Conservation (phyloP, 176 grass and related monocot species). For the Hordeum marinum region DNA sequence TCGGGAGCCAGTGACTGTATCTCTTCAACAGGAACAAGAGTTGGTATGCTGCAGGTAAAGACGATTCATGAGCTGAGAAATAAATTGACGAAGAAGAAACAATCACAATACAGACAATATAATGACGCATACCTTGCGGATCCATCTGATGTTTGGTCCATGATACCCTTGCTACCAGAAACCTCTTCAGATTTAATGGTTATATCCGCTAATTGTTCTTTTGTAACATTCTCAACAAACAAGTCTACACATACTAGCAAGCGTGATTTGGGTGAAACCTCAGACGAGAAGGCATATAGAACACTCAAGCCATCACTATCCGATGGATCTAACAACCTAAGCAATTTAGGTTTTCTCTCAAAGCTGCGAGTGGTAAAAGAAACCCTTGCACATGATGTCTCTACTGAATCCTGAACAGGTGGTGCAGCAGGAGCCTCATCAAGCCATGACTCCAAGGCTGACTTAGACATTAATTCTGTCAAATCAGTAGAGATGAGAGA, state of each 20-base stretch:
- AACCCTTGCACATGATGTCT: slow-evolving; percentile 55
- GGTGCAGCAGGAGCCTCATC: slow-evolving; percentile 57
- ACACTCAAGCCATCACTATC: slow-evolving; percentile 62
- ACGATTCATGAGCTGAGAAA: slow-evolving; percentile 19
- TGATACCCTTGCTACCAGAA: slow-evolving; percentile 35
- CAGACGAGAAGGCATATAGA: slow-evolving; percentile 80
- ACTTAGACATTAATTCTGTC: slow-evolving; percentile 78
- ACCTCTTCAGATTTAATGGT: slow-evolving; percentile 63
- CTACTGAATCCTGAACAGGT: slow-evolving; percentile 31
- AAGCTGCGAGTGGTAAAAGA: slow-evolving; percentile 73
- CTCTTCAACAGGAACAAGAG: slow-evolving; percentile 51
- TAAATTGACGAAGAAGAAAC: not conserved
- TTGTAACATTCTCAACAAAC: slow-evolving; percentile 68
- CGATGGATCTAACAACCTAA: slow-evolving; percentile 63
- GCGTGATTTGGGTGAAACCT: slow-evolving; percentile 51
- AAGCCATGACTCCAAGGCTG: slow-evolving; percentile 87
- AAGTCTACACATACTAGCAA: slow-evolving; percentile 66
- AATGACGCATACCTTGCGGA: slow-evolving; percentile 46
- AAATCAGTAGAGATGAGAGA: slow-evolving; percentile 75
- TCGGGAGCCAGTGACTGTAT: slow-evolving; percentile 63
- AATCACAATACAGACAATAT: not conserved
- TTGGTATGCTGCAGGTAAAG: slow-evolving; percentile 34
- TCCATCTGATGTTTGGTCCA: slow-evolving; percentile 48
- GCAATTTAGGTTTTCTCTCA: slow-evolving; percentile 63
- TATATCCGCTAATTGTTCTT: slow-evolving; percentile 56